These are phyloP conservation scores for Rutidosis leptorrhynchoides DNA, from an alignment of 129 eudicot species.

Conservation along the genomic window DNA sequence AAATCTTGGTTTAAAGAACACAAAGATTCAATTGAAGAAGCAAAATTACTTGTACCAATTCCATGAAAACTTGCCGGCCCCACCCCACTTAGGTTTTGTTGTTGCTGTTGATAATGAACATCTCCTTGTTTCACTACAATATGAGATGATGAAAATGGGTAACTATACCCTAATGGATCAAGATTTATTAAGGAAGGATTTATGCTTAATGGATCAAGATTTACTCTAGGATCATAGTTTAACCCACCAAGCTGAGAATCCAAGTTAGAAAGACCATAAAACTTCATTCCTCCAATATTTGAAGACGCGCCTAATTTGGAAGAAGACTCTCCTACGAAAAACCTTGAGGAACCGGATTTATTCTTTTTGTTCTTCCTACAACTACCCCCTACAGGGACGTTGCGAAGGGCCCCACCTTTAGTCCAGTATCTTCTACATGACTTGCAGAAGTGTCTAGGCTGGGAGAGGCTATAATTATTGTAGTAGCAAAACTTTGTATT, in stretches of 20 bases:
- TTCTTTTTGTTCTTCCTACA: conserved; percentile 70
- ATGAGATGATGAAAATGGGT: conserved; percentile 32
- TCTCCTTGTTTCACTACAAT: conserved; percentile 38
- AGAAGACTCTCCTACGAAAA: conserved; percentile 34
- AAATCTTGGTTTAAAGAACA: conserved; percentile 83
- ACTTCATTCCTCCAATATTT: conserved; percentile 44
- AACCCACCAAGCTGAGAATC: conserved; percentile 67
- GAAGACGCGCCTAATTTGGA: conserved; percentile 26
- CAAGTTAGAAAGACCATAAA: conserved; percentile 55
- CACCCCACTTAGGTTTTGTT: conserved; percentile 17
- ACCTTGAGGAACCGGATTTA: conserved; percentile 36
- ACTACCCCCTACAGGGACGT: conserved; percentile 83
- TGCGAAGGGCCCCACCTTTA: conserved; percentile 77
- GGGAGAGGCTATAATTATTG: conserved; percentile 88
- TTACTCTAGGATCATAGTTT: conserved; percentile 28
- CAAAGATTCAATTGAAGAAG: conserved; percentile 78
- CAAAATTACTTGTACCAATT: conserved; percentile 39
- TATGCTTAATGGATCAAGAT: conserved; percentile 37
- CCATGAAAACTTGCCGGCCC: conserved; percentile 37
- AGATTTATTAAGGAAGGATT: conserved; percentile 35
- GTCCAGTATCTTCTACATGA: conserved; percentile 89
- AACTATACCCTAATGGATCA: conserved; percentile 50
- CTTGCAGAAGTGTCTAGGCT: conserved; percentile 89
- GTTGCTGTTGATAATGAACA: conserved; percentile 16
- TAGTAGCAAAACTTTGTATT: conserved; percentile 94